These are phyloP conservation scores for Grifola frondosa DNA, from an alignment of 1,284 basidiomycete species.

Conservation along the genomic window DNA sequence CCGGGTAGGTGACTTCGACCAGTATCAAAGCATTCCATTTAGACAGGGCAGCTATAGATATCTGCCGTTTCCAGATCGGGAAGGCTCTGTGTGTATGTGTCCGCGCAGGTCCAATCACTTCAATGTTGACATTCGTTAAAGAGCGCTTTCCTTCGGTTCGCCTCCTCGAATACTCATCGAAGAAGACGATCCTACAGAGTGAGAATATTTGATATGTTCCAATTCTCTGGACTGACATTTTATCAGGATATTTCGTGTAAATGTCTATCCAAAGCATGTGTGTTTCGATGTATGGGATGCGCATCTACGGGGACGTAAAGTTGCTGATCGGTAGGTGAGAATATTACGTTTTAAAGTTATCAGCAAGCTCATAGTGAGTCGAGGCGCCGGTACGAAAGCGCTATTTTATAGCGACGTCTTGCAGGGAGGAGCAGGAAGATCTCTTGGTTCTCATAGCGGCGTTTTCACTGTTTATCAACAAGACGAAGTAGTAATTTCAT, in stretches of 20 bases:
- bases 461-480: conserved; percentile 11
- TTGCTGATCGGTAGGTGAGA: conserved; percentile 9
- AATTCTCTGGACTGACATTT: neutral
- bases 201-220: neutral
- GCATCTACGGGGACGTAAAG: conserved; percentile 6
- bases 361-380: conserved; percentile 7
- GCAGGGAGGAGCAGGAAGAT: conserved; percentile 6
- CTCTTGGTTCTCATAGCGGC: conserved; percentile 10
- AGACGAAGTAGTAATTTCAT: conserved; percentile 5
- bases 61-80: conserved; percentile 22
- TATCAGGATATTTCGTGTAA: conserved; percentile 13
- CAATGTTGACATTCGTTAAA: neutral
- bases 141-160: conserved; percentile 15
- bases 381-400: conserved; percentile 6
- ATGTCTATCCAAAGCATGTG: conserved; percentile 9
- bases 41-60: conserved; percentile 13
- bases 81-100: conserved; percentile 19
- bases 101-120: neutral
- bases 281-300: conserved; percentile 17
- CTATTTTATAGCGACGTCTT: conserved; percentile 8
- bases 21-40: neutral
- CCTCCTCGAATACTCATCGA: conserved; percentile 11
- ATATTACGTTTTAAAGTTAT: neutral
- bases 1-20: conserved; percentile 11
- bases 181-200: conserved; percentile 9